Conservation (phyloP, 768 basidiomycete genomes). For the Suillus plorans region DNA sequence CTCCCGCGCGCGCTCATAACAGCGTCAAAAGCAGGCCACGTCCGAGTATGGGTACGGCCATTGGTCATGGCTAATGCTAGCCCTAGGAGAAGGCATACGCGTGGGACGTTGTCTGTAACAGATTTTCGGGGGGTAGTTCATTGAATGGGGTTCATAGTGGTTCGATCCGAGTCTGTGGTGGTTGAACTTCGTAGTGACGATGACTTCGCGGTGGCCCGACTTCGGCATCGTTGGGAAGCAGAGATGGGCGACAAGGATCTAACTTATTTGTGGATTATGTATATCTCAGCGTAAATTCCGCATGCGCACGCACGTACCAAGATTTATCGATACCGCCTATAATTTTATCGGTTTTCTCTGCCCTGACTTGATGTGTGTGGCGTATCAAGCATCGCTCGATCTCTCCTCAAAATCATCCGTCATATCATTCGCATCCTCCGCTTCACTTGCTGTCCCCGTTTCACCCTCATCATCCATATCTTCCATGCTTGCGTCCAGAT, state of each 20-base stretch:
- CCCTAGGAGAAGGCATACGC: constrained; percentile 28
- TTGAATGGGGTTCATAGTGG: constrained; percentile 6
- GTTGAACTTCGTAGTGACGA: background rate
- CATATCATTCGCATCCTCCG: background rate
- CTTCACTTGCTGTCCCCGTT: background rate
- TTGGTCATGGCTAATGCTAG: constrained; percentile 43
- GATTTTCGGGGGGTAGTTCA: constrained; percentile 28
- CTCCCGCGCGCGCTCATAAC: constrained; percentile 79
- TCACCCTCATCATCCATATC: constrained; percentile 40
- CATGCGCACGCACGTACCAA: background rate
- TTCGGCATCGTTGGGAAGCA: constrained; percentile 11
- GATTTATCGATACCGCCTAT: constrained; percentile 6
- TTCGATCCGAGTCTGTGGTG: background rate
- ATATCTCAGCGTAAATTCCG: constrained; percentile 10
- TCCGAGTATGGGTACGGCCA: constrained; percentile 85
- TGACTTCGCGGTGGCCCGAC: background rate
- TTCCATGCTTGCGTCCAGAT: constrained; percentile 36
- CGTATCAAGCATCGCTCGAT: background rate
- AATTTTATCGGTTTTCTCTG: background rate
- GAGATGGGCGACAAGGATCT: constrained; percentile 9
- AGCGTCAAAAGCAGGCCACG: constrained; percentile 69
- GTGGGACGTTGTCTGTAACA: constrained; percentile 30
- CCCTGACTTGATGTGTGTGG: background rate
- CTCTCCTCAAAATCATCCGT: background rate
- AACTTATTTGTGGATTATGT: constrained; percentile 17